Base-by-base conservation (phyloP, 169 alveolate genomes). In the Plasmodium ovale region DNA sequence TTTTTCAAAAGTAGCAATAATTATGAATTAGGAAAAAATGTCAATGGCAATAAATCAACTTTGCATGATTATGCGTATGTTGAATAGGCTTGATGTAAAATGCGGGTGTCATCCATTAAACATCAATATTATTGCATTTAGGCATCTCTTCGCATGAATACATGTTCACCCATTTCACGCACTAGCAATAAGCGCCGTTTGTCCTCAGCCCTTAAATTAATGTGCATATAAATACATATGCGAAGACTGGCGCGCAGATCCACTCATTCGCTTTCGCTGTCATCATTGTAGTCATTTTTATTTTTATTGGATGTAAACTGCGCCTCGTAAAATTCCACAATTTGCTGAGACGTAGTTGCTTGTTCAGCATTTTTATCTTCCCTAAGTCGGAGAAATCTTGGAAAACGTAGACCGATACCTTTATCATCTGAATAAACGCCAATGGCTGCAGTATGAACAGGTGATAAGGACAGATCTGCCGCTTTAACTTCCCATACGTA, bases 401-500 rank as follows among this genome's bases (percentile, higher is more conserved):
- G 99, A 74, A 98, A 98, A 49, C 99, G 95, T 74, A 98, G 84
- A 29, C 99, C 99, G 23, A 99, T 97, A 1, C 99, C 99, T 88
- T 92, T 94, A 65, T 93, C 95, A 42, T 74, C 72, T 9, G 92
- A 95, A 72, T 95, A 94, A 49, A 94, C 72, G 0, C 98, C 97
- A 31, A 94, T 72, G 21, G 98, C 99, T 35, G 99, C 99, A 16
- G 99, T 97, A 92, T 99, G 98, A 2, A 97, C 97, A 7, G 99
- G 99, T 19, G 99, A 96, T 27, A 98, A 89, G 14, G 99, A 94
- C 23, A 99, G 87, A 88, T 99, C 99, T 1, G 99, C 99, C 6
- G 98, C 99, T 82, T 97, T 97, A 25, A 98, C 92, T 87, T 99
- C 99, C 99, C 99, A 97, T 31, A 99, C 99, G 64, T 95, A 92